Evolutionary conservation across 495 filamentous ascomycete species (phyloP).

Genomic region (Aspergillus funiculosus): DNA sequence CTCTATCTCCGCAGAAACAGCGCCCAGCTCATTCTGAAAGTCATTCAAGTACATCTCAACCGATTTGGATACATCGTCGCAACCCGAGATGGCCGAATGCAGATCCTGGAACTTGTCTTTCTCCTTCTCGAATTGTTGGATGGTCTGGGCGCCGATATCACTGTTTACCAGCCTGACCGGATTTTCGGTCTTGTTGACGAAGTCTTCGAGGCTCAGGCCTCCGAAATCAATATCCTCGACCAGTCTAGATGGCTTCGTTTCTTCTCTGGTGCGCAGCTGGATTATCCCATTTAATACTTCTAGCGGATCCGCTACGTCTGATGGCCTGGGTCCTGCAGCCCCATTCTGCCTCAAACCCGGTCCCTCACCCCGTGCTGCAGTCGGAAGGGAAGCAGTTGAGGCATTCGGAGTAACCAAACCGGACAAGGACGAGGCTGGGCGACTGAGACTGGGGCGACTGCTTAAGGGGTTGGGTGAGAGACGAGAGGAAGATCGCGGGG

Average conservation of each 20-base stretch:
- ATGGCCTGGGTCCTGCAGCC: conserved; percentile 41
- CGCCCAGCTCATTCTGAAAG: conserved; percentile 86
- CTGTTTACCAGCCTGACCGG: conserved; percentile 32
- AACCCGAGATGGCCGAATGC: conserved; percentile 79
- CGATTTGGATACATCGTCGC: conserved; percentile 88
- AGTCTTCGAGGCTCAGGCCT: conserved; percentile 66
- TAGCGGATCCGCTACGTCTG: conserved; percentile 62
- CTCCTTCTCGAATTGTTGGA: conserved; percentile 81
- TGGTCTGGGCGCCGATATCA: conserved; percentile 57
- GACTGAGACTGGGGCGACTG: conserved; percentile 53
- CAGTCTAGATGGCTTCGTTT: conserved; percentile 40
- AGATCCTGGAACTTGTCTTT: conserved; percentile 87
- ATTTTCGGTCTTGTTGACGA: conserved; percentile 46
- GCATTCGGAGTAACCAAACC: conserved; percentile 58
- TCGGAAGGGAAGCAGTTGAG: conserved; percentile 67
- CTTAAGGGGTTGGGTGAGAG: conserved; percentile 36
- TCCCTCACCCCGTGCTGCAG: conserved; percentile 57
- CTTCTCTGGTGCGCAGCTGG: conserved; percentile 41
- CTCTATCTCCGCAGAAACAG: conserved; percentile 92
- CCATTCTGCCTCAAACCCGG: conserved; percentile 53
- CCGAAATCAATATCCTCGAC: conserved; percentile 72
- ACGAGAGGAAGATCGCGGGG: conserved; percentile 53
- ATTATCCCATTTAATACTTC: conserved; percentile 68
- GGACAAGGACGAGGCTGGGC: conserved; percentile 63
- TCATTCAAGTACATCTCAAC: conserved; percentile 87